These are phyloP conservation scores for Cercospora brassicicola DNA, from an alignment of 2,329 filamentous ascomycete genomes.

Conservation along the genomic window DNA sequence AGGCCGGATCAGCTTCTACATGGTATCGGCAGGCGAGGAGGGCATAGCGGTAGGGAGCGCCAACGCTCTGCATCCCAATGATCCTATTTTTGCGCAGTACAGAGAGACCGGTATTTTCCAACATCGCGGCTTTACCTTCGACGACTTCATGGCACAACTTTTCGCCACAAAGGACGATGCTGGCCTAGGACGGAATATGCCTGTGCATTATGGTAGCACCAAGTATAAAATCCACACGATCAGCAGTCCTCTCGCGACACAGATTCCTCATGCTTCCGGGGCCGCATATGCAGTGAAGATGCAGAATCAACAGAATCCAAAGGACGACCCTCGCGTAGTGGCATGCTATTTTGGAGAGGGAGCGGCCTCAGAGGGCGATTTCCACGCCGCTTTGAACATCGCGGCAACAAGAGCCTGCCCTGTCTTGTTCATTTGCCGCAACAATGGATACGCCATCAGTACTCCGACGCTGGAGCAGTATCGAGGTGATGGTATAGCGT, in stretches of 20 bases:
- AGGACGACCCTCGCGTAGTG: slow-evolving; percentile 65
- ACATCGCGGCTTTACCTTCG: slow-evolving; percentile 81
- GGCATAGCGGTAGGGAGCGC: slow-evolving; percentile 88
- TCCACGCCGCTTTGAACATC: slow-evolving; percentile 87
- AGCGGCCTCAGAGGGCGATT: slow-evolving; percentile 86
- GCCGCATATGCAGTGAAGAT: slow-evolving; percentile 86
- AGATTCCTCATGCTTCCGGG: slow-evolving; percentile 83
- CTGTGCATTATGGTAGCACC: slow-evolving; percentile 87
- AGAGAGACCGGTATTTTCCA: slow-evolving; percentile 88
- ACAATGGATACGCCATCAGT: slow-evolving; percentile 89
- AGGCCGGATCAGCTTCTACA: slow-evolving; percentile 93
- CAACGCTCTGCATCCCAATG: slow-evolving; percentile 75
- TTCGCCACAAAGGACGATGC: slow-evolving; percentile 82
- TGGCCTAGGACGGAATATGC: slow-evolving; percentile 90
- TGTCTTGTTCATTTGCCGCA: slow-evolving; percentile 85
- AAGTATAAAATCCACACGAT: slow-evolving; percentile 87
- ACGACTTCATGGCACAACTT: slow-evolving; percentile 92
- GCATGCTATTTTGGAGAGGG: slow-evolving; percentile 90
- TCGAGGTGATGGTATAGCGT: slow-evolving; percentile 85
- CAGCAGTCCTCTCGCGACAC: slow-evolving; percentile 80
- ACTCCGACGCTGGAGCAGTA: slow-evolving; percentile 90
- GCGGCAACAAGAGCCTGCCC: slow-evolving; percentile 86
- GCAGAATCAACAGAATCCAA: slow-evolving; percentile 71
- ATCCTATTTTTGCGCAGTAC: slow-evolving; percentile 93
- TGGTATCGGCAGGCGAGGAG: slow-evolving; percentile 92